These are phyloP conservation scores for Prunella vulgaris DNA, from an alignment of 257 asterid species.

Conservation along the genomic window DNA sequence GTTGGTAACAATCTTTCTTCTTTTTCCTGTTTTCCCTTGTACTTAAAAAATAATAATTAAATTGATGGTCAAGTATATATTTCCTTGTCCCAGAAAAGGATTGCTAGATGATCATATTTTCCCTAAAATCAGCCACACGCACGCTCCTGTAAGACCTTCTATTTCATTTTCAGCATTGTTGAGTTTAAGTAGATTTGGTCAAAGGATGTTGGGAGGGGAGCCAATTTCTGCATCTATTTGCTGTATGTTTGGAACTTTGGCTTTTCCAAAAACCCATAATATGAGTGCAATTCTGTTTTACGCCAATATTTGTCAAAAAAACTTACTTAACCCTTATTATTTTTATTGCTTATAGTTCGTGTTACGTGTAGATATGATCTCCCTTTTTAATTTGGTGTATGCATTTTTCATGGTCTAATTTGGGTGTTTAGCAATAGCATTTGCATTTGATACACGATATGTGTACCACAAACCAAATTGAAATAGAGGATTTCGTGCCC, in stretches of 20 bases:
- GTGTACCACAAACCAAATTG: too few relatives aligned
- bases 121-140: not conserved
- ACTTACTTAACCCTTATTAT: not conserved
- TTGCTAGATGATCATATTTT: not conserved
- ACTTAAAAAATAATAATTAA: not conserved
- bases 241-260: not conserved
- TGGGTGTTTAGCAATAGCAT: too few relatives aligned
- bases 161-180: not conserved
- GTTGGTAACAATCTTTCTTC: slow-evolving; percentile 9
- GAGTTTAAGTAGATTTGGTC: not conserved
- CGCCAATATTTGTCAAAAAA: too few relatives aligned
- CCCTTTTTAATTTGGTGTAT: not conserved
- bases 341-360: not conserved
- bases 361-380: not conserved
- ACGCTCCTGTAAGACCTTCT: not conserved
- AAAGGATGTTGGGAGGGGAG: not conserved
- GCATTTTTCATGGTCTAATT: not conserved
- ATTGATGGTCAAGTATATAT: not conserved
- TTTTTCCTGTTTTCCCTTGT: not conserved
- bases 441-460: too few relatives aligned
- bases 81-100: not conserved
- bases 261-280: not conserved
- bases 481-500: not conserved
- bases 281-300: too few relatives aligned
- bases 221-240: too few relatives aligned